These are phyloP conservation scores for Candida buenavistaensis DNA, from an alignment of 1,139 yeast genomes.

Conservation along the genomic window DNA sequence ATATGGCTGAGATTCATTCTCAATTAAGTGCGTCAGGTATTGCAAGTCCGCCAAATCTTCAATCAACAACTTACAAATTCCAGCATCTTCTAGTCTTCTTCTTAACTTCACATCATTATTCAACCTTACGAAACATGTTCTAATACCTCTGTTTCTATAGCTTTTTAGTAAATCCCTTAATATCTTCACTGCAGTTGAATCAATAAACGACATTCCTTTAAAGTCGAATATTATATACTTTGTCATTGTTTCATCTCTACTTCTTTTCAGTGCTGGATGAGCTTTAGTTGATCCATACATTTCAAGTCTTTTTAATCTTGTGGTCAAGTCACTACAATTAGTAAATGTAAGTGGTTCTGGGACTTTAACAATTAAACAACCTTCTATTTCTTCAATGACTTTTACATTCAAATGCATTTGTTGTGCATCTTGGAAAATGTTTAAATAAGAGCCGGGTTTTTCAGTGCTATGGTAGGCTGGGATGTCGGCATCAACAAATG, in stretches of 20 bases:
- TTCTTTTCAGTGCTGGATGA: slow-evolving; percentile 77
- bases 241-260: slow-evolving; percentile 55
- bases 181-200: slow-evolving; percentile 84
- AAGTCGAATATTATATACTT: slow-evolving; percentile 76
- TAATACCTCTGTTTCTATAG: slow-evolving; percentile 56
- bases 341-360: slow-evolving; percentile 95
- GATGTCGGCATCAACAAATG: slow-evolving; percentile 76
- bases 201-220: slow-evolving; percentile 83
- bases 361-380: slow-evolving; percentile 80
- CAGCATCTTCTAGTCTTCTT: slow-evolving; percentile 30
- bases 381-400: slow-evolving; percentile 72
- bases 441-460: slow-evolving; percentile 14
- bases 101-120: slow-evolving; percentile 39
- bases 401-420: slow-evolving; percentile 38
- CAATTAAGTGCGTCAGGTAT: slow-evolving; percentile 34
- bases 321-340: slow-evolving; percentile 78
- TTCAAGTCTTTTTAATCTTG: slow-evolving; percentile 76
- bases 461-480: slow-evolving; percentile 18
- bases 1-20: slow-evolving; percentile 29
- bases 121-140: slow-evolving; percentile 67
- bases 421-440: slow-evolving; percentile 37
- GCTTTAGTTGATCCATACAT: slow-evolving; percentile 78
- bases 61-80: slow-evolving; percentile 28
- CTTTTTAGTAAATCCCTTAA: slow-evolving; percentile 58
- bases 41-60: slow-evolving; percentile 27